These are phyloP conservation scores for Penicillium salamii DNA, from an alignment of 495 filamentous ascomycete genomes.

Conservation along the genomic window DNA sequence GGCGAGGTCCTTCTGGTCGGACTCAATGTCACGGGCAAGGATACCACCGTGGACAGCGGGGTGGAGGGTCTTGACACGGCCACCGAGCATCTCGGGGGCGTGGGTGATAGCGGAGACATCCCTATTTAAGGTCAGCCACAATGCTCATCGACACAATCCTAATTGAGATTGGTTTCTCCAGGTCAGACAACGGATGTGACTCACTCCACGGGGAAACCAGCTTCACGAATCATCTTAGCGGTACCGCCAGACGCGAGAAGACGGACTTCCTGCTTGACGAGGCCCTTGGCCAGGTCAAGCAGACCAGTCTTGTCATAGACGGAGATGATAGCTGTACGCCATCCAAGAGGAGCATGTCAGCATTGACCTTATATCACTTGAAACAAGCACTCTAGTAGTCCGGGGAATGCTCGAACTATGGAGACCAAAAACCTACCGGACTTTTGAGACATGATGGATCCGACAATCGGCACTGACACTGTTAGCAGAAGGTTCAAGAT, in stretches of 20 bases:
- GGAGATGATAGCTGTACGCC: slow-evolving; percentile 78
- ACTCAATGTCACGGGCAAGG: slow-evolving; percentile 84
- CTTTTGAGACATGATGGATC: slow-evolving; percentile 42
- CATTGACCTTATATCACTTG: slow-evolving; percentile 8
- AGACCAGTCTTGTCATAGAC: slow-evolving; percentile 99
- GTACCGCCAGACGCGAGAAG: slow-evolving; percentile 93
- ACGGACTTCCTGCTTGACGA: slow-evolving; percentile 85
- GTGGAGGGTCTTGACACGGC: slow-evolving; percentile 95
- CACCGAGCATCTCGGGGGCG: slow-evolving; percentile 96
- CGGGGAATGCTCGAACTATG: slow-evolving; percentile 17
- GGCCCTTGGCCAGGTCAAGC: slow-evolving; percentile 91
- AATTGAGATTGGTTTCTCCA: neutral
- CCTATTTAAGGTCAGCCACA: slow-evolving; percentile 43
- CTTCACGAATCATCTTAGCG: slow-evolving; percentile 90
- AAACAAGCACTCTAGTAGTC: slow-evolving; percentile 20
- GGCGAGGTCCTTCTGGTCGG: slow-evolving; percentile 93
- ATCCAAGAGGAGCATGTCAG: slow-evolving; percentile 14
- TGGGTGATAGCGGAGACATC: slow-evolving; percentile 97
- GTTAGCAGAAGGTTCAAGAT: slow-evolving; percentile 15
- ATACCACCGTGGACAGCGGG: slow-evolving; percentile 93
- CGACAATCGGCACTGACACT: slow-evolving; percentile 24
- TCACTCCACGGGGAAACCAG: slow-evolving; percentile 89
- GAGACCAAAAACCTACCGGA: slow-evolving; percentile 34
- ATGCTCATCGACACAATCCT: neutral
- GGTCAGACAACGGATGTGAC: slow-evolving; percentile 22